Evolutionary conservation across 495 filamentous ascomycete species (phyloP), one percentile per base, ranked within the genome.

Genomic region (Cercophora scortea): DNA sequence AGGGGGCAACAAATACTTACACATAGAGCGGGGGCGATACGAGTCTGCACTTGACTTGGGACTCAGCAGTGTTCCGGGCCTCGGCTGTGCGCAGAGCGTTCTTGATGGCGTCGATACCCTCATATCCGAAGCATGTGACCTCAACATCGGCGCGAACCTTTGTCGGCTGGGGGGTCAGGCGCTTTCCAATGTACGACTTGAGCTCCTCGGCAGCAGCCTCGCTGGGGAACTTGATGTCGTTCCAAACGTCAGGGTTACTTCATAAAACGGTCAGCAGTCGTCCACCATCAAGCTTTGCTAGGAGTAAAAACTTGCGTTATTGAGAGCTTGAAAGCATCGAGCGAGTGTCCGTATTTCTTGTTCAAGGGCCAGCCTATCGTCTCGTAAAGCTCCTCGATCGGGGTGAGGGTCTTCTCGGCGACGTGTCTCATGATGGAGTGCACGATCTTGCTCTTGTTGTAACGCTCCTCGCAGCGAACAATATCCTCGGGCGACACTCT

Each of bases 371-470:
- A 98, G 42, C 82, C 91, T 71, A 98, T 96, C 56, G 77, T 84
- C 77, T 92, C 81, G 70, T 98, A 97, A 49, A 98, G 82, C 41
- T 80, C 77, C 76, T 96, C 90, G 65, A 98, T 93, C 13, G 93
- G 91, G 18, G 85, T 90, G 66, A 85, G 83, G 32, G 90, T 95
- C 72, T 95, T 96, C 78, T 98, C 93, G 48, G 93, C 92, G 42
- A 97, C 93, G 66, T 98, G 93, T 57, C 93, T 83, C 84, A 97
- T 87, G 68, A 98, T 97, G 4, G 87, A 92, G 72, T 97, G 92
- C 47, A 97, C 93, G 75, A 95, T 91, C 77, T 98, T 98, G 77
- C 87, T 88, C 82, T 98, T 98, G 81, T 98, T 98, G 77, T 96
- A 98, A 38, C 93, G 82, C 74, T 98, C 93, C 66, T 98, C 93